Percentiles rank a stretch among this genome's conserved stretches.
These are phyloP conservation scores for Rhodomyrtus tomentosa DNA, from an alignment of 345 rosid genomes.

Conservation along the genomic window DNA sequence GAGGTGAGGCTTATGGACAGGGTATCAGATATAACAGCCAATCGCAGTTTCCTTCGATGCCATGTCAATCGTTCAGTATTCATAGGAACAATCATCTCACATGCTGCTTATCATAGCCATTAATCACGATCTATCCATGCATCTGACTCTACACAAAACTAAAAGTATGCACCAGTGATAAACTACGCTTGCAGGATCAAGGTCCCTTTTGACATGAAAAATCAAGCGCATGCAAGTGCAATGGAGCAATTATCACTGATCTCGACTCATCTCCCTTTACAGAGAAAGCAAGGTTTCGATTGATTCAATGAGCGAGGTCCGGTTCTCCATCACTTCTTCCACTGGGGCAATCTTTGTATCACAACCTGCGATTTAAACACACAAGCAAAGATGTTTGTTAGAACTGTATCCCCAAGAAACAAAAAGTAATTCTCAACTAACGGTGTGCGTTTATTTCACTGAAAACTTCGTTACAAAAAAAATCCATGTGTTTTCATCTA, in stretches of 20 bases:
- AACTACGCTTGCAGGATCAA: not conserved
- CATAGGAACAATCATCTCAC: not conserved
- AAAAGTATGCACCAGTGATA: not conserved
- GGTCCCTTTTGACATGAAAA: not conserved
- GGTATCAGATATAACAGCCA: not conserved
- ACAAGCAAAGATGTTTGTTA: not conserved
- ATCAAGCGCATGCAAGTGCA: not conserved
- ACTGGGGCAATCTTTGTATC: slow-evolving; percentile 76
- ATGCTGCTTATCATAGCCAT: not conserved
- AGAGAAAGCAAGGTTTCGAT: no score
- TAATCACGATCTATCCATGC: not conserved
- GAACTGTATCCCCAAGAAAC: not conserved
- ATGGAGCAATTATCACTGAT: not conserved
- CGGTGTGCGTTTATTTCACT: not conserved
- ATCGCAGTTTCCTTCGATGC: not conserved
- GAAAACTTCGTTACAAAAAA: not conserved
- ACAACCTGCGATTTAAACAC: slow-evolving; percentile 38
- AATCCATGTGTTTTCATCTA: not conserved
- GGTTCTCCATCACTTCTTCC: slow-evolving; percentile 53
- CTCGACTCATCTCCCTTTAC: not conserved
- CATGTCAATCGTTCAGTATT: fast-evolving
- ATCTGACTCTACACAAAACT: not conserved
- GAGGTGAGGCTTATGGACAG: not conserved
- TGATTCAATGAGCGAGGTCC: not conserved
- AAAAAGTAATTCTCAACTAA: not conserved